Evolutionary conservation across 1,284 basidiomycete genomes (phyloP), one percentile per base, ranked within the genome.

Genomic region (Boletus semigastroideus): DNA sequence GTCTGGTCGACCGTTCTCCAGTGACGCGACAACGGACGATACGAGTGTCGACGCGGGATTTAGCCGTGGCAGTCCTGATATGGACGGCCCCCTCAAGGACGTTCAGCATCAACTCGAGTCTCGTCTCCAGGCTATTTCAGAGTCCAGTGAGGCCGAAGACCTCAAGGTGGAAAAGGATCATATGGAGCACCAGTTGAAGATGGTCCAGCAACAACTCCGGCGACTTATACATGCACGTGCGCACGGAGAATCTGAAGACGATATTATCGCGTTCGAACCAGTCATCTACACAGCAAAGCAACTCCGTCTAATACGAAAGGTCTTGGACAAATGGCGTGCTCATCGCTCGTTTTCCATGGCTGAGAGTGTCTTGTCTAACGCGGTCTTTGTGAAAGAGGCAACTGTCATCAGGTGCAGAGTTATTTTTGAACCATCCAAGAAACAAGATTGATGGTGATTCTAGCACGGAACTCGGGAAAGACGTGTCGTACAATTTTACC

Each of bases 331-430:
- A 59, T 99, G 96, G 96, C 81, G 90, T 59, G 78, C 81, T 0
- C 84, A 94, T 69, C 79, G 88, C 30, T 81, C 87, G 9, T 94
- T 95, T 67, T 87, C 86, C 1, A 96, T 98, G 91, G 93, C 95
- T 0, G 95, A 98, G 72, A 74, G 84, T 42, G 83, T 96, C 10
- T 74, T 99, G 42, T 87, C 87, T 7, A 87, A 86, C 65, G 95
- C 96, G 5, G 87, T 94, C 0, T 71, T 90, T 48, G 76, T 99
- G 39, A 95, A 96, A 70, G 96, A 99, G 72, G 95, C 94, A 10
- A 98, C 98, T 67, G 81, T 96, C 37, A 89, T 96, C 61, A 92
- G 91, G 92, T 91, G 59, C 55, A 80, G 45, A 34, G 51, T 56
- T 56, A 39, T 42, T 41, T 19, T 31, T n/a, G 34, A 13, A 12